Evolutionary conservation across 768 basidiomycete species (phyloP), one percentile per base, ranked within the genome.

Genomic region (Coprinopsis marcescibilis): DNA sequence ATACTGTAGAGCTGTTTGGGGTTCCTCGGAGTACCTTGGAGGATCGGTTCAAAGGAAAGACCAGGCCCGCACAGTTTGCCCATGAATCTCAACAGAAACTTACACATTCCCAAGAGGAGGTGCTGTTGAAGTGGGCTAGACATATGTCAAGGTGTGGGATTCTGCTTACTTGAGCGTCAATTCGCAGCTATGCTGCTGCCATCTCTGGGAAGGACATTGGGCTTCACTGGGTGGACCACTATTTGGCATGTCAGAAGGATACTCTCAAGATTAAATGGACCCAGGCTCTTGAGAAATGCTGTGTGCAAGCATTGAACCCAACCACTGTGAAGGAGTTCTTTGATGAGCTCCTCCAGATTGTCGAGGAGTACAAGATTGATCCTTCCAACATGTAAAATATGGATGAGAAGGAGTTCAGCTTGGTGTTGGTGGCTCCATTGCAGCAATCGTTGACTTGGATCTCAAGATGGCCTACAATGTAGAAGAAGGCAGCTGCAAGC

Each of bases 401-500:
- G 27, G 52, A 52, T 45, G 58, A 65, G 45, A 65, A 43, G 61
- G 64, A 1, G 40, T 60, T 17, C 63, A 67, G 49, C 53, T 59
- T 11, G 60, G 58, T 5, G 41, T 55, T 35, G 58, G 58, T 20
- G 44, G 45, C n/a, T 35, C 27, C 14, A 30, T 57, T 21, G 24
- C 44, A 17, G 59, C 57, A 3, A 53, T 60, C n/a, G 42, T 57
- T 24, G 59, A 60, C 30, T 48, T 45, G 1, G 45, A 51, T 24
- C 55, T 55, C 39, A 45, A 61, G 34, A 64, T 63, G 45, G 55
- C 60, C 20, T 65, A 65, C 25, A 60, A 65, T 36, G 50, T 68
- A 49, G 61, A 67, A 45, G 55, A 65, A 39, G 54, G 59, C 1
- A 66, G 68, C 46, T 52, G 67, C 2, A 69, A 77, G 51, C 61